phyloP scores from a whole-genome alignment of 148 eudicot genomes.

The Polygonum maritimum region DNA sequence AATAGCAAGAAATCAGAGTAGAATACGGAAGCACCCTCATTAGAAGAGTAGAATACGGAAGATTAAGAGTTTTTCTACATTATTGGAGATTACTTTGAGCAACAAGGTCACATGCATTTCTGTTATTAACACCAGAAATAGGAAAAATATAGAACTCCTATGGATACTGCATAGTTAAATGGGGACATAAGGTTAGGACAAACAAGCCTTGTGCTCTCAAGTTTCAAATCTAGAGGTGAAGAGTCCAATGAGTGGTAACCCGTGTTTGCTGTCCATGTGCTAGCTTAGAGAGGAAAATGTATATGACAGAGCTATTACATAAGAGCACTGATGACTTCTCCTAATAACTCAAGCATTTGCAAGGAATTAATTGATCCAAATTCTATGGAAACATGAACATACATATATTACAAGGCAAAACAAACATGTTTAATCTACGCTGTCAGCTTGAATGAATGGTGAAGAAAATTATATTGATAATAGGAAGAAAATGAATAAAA shows the following conservation, averaged over 20 bases:
- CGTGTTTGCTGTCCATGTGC: background rate
- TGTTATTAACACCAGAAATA: background rate
- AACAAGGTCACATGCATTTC: background rate
- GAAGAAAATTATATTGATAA: background rate
- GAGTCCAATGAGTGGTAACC: background rate
- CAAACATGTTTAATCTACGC: background rate
- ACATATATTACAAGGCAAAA: background rate
- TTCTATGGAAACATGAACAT: background rate
- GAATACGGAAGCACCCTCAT: background rate
- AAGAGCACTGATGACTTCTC: background rate
- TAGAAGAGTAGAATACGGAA: background rate
- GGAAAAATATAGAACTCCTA: background rate
- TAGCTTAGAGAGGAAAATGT: background rate
- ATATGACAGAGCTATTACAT: background rate
- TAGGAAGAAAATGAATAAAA: background rate
- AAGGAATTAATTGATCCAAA: background rate
- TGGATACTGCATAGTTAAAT: background rate
- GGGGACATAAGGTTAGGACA: background rate
- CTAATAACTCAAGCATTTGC: background rate
- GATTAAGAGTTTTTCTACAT: background rate
- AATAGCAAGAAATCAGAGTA: background rate
- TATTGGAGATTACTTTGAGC: background rate
- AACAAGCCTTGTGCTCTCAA: background rate
- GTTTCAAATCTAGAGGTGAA: background rate
- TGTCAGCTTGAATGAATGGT: background rate